Evolutionary conservation across 805 yeast species (phyloP), one percentile per base, ranked within the genome.

Genomic region (Myxozyma udenii): DNA sequence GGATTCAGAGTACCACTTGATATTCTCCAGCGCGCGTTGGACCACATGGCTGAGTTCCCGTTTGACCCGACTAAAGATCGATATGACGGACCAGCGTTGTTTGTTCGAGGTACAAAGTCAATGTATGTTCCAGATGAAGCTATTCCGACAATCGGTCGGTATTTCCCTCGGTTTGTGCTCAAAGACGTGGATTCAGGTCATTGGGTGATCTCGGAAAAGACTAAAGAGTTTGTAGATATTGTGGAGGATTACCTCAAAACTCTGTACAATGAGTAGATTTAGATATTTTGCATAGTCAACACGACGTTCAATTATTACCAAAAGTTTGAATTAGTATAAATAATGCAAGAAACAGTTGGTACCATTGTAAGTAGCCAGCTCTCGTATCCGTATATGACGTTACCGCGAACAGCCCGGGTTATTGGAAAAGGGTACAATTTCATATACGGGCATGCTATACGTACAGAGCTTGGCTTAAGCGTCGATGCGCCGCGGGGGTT

Each of bases 201-300:
- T 68, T 91, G 97, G 96, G 60, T 90, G 14, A 87, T 87, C 58
- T 80, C 87, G 37, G 97, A 91, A 64, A 84, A 84, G 60, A 96
- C 98, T 0, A 61, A 72, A 5, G 95, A 84, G 63, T 88, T 91
- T 57, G 72, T 87, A 22, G 78, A 74, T 2, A 69, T 71, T 4
- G 79, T 86, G 14, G 74, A 73, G 25, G 84, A 83, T 25, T 90
- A 28, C 33, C 14, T 28, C 12, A 9, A 28, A 9, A 9, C 33
- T 9, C 14, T 28, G 33, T 14, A 28, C 14, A 14, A 28, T 28
- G 33, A 9, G 33, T 28, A n/a, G n/a, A n/a, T n/a, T n/a, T n/a
- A n/a, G n/a, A n/a, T n/a, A n/a, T n/a, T n/a, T n/a, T n/a, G n/a
- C n/a, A n/a, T n/a, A n/a, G n/a, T n/a, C n/a, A n/a, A n/a, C n/a